Percentiles rank a stretch among this genome's conserved stretches.
phyloP scores from a whole-genome alignment of 2,329 filamentous ascomycete genomes.

The Scleromitrula shiraiana region DNA sequence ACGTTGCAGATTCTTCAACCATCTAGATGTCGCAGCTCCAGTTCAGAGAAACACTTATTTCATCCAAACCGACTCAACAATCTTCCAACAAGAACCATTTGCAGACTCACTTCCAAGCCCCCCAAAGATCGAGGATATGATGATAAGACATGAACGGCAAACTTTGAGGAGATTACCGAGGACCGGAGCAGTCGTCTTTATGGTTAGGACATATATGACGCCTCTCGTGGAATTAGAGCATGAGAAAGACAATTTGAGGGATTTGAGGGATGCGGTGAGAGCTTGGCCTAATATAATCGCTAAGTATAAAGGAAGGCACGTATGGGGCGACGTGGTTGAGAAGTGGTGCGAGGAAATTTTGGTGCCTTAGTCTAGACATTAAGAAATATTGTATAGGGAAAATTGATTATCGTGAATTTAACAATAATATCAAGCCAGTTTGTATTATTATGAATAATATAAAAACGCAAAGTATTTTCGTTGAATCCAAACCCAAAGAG shows the following conservation, averaged over 20 bases:
- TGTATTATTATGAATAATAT: too few species aligned
- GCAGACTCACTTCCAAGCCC: constrained; percentile 36
- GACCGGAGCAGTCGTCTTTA: constrained; percentile 47
- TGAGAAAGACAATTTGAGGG: constrained; percentile 64
- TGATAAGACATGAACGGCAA: constrained; percentile 58
- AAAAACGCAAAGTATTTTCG: too few species aligned
- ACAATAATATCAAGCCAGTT: too few species aligned
- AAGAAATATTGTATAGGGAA: too few species aligned
- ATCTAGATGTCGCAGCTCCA: constrained; percentile 14
- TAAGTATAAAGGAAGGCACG: constrained; percentile 67
- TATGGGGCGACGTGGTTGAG: constrained; percentile 58
- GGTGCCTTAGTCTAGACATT: too few species aligned
- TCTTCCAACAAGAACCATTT: constrained; percentile 27
- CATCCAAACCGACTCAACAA: constrained; percentile 61
- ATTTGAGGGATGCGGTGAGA: constrained; percentile 64
- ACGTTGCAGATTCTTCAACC: neutral
- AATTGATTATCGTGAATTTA: too few species aligned
- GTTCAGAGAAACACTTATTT: constrained; percentile 64
- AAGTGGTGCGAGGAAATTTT: constrained; percentile 14
- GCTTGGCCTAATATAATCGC: constrained; percentile 73
- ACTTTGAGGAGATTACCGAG: constrained; percentile 49
- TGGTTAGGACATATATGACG: constrained; percentile 54
- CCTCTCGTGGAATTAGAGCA: constrained; percentile 43
- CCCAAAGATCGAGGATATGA: constrained; percentile 62
- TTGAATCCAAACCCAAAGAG: too few species aligned